Base-by-base conservation (phyloP, 1,284 basidiomycete species). In the Cutaneotrichosporon spelunceum region DNA sequence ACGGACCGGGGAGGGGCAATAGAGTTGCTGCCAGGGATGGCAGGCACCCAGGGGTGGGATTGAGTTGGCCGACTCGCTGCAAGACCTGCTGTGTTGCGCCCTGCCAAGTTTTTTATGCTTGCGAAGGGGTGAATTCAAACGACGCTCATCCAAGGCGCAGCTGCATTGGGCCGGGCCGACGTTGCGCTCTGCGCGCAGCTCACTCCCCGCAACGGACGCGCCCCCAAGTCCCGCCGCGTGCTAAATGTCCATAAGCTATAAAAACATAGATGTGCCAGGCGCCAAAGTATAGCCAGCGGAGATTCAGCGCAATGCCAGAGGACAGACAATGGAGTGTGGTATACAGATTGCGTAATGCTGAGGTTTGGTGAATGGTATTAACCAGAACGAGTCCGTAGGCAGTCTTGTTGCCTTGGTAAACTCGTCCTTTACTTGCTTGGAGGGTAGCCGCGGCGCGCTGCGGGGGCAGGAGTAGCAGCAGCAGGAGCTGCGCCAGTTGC, bases 191-290 rank as follows among this genome's bases (percentile, higher is more conserved):
- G n/a, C 19, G 8, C 30, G 19, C 39, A 16, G 39, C 19, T n/a
- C 39, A 7, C 19, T 19, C 39, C n/a, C n/a, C 39, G 39, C 39
- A 6, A 4, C 39, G 16, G 13, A 13, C 2, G 36, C 9, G 5
- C 36, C 5, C 36, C 34, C 36, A 13, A 7, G 9, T 5, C 16
- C 19, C 39, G 19, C 39, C 39, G 19, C 39, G 39, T 42, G 45
- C 45, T 26, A 50, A 50, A 30, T 50, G 48, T 50, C 48, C 48
- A 50, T 50, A n/a, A 50, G 48, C 48, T 50, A 50, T 50, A 50
- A 50, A 50, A 50, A 50, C 48, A 50, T 50, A 27, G 48, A 30
- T n/a, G 26, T 27, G 48, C 48, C 48, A 50, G 48, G 26, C 26
- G 48, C 24, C 48, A 30, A n/a, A 50, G 26, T 50, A 50, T 27